Evolutionary conservation across 2,329 filamentous ascomycete species (phyloP).

Genomic region (Colletotrichum sp.): DNA sequence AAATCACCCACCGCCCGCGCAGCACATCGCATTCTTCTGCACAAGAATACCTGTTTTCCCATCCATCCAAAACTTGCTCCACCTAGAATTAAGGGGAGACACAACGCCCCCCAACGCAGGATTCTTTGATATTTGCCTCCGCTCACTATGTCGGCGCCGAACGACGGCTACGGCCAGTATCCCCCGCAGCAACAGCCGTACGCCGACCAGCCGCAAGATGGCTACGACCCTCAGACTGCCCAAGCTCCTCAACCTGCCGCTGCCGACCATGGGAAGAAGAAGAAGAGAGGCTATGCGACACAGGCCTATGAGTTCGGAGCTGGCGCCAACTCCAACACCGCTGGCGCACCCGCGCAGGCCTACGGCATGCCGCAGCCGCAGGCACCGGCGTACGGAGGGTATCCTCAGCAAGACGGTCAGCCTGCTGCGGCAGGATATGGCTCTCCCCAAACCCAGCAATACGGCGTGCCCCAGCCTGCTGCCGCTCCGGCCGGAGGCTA

Average conservation of each 20-base stretch:
- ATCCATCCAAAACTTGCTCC: constrained; percentile 19
- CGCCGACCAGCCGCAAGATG: constrained; percentile 38
- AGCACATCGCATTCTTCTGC: not conserved
- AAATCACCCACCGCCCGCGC: not conserved
- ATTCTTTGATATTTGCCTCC: not conserved
- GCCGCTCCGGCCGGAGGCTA: constrained; percentile 47
- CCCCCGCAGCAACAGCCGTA: constrained; percentile 48
- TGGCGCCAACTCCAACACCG: constrained; percentile 74
- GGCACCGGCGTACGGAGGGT: constrained; percentile 62
- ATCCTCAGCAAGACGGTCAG: constrained; percentile 56
- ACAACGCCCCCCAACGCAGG: not conserved
- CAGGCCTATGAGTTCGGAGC: constrained; percentile 92
- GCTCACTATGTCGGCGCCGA: constrained; percentile 60
- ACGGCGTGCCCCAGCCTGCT: constrained; percentile 46
- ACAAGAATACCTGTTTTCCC: constrained; percentile 9
- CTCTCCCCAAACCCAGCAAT: constrained; percentile 40
- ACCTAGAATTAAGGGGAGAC: not conserved
- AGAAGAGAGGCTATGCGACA: constrained; percentile 94
- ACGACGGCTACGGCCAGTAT: constrained; percentile 59
- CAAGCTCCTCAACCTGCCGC: constrained; percentile 32
- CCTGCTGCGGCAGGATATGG: constrained; percentile 45
- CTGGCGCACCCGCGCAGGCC: constrained; percentile 45
- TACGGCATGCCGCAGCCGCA: constrained; percentile 52
- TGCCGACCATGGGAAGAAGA: constrained; percentile 68
- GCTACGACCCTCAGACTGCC: constrained; percentile 41